Base-by-base conservation (phyloP, 2,329 filamentous ascomycete species). In the Phaeosphaeriaceae sp. region DNA sequence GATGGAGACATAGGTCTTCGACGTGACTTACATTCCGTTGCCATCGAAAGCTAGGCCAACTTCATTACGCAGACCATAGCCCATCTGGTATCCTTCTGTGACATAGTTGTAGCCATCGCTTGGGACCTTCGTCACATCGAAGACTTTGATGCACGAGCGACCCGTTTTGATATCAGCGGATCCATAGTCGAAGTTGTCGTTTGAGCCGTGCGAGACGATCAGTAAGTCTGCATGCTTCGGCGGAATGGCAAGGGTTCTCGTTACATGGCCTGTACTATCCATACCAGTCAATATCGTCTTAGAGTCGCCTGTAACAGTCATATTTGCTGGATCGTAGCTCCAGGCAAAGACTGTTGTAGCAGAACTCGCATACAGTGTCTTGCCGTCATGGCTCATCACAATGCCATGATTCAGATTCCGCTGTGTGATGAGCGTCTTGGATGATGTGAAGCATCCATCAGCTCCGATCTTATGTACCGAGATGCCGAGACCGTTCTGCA, bases 1-100 rank as follows among this genome's bases (percentile, higher is more conserved):
- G 17, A 20, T 10, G 20, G 25, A 25, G 17, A 36, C 9, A 15
- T 51, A 21, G 19, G 48, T 20, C n/a, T 21, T 27, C 25, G 44
- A 27, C 5, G 19, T 57, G 90, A 81, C 70, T 88, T 87, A 25
- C 81, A 86, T 53, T 20, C 51, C 51, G 11, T 53, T 20, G 25
- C 51, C 51, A 22, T 53, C 51, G 10, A 91, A 78, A 10, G 80
- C 87, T 2, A 91, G 76, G 6, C 89, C 89, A 7, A 91, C 89
- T 9, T 86, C 86, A 71, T 92, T 92, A 31, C 89, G 83, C 51
- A 92, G 78, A 7, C 89, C 89, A 85, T 88, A 91, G 10, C 88
- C 84, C 68, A 72, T 76, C 63, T 80, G 74, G 13, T 80, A 67
- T 2, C 83, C 83, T n/a, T 80, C 79, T 45, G 80, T 87, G 61